Conservation (phyloP, 1,139 yeast genomes). For the Pneumocystis murina region DNA sequence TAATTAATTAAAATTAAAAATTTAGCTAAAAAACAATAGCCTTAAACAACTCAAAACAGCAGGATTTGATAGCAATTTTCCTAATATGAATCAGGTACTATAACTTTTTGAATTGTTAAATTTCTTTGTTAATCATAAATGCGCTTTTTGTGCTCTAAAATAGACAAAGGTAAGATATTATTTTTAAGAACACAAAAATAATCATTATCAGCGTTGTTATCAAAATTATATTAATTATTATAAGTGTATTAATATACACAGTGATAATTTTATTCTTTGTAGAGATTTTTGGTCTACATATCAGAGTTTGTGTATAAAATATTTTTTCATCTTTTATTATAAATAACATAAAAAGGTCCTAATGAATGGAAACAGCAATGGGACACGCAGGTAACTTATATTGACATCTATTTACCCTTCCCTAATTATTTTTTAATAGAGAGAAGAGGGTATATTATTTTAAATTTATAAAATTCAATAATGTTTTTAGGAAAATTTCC, state of each 20-base stretch:
- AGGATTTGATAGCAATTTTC: slow-evolving; percentile 11
- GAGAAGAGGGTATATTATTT: background rate
- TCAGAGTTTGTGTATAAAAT: background rate
- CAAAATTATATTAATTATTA: slow-evolving; percentile 95
- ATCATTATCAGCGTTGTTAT: slow-evolving; percentile 9
- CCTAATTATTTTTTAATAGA: background rate
- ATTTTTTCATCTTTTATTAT: background rate
- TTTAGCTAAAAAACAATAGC: background rate
- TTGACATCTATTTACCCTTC: background rate
- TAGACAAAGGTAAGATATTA: background rate
- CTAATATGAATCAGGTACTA: slow-evolving; percentile 10
- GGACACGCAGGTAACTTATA: background rate
- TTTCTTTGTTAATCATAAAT: background rate
- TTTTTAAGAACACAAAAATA: background rate
- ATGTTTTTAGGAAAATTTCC: background rate
- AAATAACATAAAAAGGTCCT: background rate
- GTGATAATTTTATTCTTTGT: slow-evolving; percentile 97
- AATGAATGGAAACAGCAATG: background rate
- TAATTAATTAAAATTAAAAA: background rate
- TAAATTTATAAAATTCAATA: background rate
- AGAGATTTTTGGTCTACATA: slow-evolving; percentile 41
- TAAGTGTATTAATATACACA: slow-evolving; percentile 91
- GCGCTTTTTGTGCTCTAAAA: background rate
- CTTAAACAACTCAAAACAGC: background rate
- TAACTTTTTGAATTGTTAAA: background rate